Evolutionary conservation across 148 eudicot species (phyloP).

Genomic region (Rhododendron ferrugineum): DNA sequence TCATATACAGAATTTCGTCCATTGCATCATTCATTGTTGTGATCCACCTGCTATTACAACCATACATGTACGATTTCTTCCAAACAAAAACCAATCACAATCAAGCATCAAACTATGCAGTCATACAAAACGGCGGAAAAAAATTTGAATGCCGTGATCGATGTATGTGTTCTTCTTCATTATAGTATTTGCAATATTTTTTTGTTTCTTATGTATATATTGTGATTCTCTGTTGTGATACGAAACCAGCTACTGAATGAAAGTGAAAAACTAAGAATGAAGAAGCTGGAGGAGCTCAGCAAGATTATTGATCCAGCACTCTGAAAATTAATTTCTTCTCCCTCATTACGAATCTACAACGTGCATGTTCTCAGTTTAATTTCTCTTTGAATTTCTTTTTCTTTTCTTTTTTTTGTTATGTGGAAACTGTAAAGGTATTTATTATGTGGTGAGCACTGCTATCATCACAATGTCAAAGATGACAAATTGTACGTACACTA

Average conservation of each 20-base stretch:
- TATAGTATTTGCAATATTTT: neutral
- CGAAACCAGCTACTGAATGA: slow-evolving; percentile 31
- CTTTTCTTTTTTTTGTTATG: neutral
- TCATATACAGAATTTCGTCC: no score
- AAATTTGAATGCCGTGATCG: neutral
- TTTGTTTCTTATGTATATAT: neutral
- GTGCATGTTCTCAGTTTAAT: neutral
- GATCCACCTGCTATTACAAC: neutral
- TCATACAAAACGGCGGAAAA: neutral
- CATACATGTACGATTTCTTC: neutral
- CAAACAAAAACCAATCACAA: neutral
- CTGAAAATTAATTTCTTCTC: neutral
- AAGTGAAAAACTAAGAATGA: slow-evolving; percentile 43
- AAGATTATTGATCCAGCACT: slow-evolving; percentile 21
- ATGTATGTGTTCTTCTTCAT: neutral
- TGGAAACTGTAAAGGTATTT: neutral
- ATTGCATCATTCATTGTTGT: no score
- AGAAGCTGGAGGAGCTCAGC: slow-evolving; percentile 39
- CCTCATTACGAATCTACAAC: neutral
- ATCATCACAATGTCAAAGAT: neutral
- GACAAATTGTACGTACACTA: neutral
- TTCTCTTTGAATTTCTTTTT: neutral
- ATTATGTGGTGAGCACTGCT: neutral
- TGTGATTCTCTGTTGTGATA: neutral
- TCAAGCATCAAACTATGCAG: neutral